phyloP scores from a whole-genome alignment of 2,329 filamentous ascomycete species.

The Beauveria brongniartii region DNA sequence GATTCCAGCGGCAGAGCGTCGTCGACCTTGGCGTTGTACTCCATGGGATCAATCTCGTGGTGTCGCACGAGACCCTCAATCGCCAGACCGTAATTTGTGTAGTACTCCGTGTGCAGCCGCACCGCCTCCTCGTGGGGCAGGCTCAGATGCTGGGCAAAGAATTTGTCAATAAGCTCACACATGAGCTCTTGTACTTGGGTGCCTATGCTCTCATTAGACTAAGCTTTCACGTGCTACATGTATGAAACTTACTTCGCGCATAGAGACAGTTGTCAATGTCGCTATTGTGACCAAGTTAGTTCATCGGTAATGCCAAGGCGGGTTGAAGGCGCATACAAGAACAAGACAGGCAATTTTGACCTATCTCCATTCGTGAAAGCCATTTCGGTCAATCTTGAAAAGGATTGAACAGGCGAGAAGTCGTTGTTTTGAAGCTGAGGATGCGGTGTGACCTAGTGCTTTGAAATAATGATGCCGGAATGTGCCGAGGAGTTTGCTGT shows the following conservation, averaged over 20 bases:
- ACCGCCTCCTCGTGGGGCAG: constrained; percentile 71
- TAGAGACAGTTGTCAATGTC: constrained; percentile 99
- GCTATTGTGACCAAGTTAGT: constrained; percentile 37
- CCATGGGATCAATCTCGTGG: constrained; percentile 89
- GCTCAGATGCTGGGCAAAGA: constrained; percentile 61
- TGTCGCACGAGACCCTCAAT: constrained; percentile 91
- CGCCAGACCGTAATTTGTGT: constrained; percentile 91
- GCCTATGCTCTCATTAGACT: constrained; percentile 33
- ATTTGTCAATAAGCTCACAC: constrained; percentile 67
- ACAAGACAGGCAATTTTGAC: constrained; percentile 31
- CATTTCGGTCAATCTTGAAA: constrained; percentile 16
- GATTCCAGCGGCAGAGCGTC: constrained; percentile 84
- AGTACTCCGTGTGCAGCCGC: constrained; percentile 83
- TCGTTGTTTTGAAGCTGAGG: not conserved
- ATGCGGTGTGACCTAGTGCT: not conserved
- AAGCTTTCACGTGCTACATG: not conserved
- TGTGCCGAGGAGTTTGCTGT: not conserved
- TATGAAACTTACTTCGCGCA: constrained; percentile 58
- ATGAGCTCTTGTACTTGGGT: constrained; percentile 82
- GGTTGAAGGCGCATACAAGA: constrained; percentile 29
- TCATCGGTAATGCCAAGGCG: not conserved
- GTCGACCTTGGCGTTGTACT: constrained; percentile 91
- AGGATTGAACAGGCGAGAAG: not conserved
- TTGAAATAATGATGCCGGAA: not conserved
- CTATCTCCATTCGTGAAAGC: constrained; percentile 26